Conservation (phyloP, 2,329 filamentous ascomycete genomes). For the Colletotrichum tabaci region DNA sequence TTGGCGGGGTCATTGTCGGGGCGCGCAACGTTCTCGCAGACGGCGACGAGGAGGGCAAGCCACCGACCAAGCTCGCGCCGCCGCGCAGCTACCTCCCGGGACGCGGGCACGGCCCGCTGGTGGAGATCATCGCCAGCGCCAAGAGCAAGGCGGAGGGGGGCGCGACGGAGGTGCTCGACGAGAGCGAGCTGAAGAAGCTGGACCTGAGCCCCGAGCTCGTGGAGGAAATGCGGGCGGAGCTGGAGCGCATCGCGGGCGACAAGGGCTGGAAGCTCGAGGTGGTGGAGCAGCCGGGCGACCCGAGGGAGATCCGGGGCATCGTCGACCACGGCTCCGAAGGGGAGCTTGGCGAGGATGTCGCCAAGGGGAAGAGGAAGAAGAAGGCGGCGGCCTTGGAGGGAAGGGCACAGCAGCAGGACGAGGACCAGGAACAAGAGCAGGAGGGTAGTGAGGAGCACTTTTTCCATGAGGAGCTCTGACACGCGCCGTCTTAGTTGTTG, state of each 20-base stretch:
- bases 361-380: conserved; percentile 20
- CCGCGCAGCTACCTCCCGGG: conserved; percentile 58
- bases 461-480: conserved; percentile 67
- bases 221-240: conserved; percentile 76
- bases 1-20: conserved; percentile 70
- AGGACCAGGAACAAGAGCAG: conserved; percentile 43
- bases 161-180: conserved; percentile 71
- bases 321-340: conserved; percentile 70
- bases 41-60: conserved; percentile 63
- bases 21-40: conserved; percentile 64
- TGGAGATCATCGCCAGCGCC: conserved; percentile 63
- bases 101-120: conserved; percentile 43
- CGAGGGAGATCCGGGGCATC: conserved; percentile 77
- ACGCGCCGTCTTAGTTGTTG: background rate
- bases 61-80: conserved; percentile 60
- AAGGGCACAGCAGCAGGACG: conserved; percentile 34
- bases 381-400: conserved; percentile 36
- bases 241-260: conserved; percentile 78
- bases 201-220: conserved; percentile 78
- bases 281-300: conserved; percentile 76
- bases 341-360: conserved; percentile 39
- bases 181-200: conserved; percentile 78
- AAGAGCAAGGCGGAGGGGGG: conserved; percentile 72
- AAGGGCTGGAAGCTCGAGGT: conserved; percentile 87
- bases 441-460: conserved; percentile 66